Percentiles rank a stretch among this genome's conserved stretches.
Evolutionary conservation across 768 basidiomycete species (phyloP).

Genomic region (Sporobolomyces roseus): DNA sequence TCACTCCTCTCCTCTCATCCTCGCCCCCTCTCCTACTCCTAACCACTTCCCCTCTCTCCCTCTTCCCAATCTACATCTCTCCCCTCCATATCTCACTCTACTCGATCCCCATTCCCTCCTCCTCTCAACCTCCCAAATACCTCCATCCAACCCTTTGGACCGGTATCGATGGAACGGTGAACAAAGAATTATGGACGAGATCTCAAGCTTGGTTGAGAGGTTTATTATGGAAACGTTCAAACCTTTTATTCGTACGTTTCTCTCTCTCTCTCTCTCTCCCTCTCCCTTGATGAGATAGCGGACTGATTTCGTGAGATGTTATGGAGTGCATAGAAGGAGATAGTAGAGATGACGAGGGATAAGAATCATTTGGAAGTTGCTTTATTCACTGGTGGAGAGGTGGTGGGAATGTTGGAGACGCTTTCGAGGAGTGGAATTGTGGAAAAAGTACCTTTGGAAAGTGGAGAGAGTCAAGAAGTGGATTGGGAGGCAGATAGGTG

Average conservation of each 20-base stretch:
- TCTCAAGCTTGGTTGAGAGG: conserved; percentile 20
- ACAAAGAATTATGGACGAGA: conserved; percentile 15
- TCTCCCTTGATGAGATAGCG: neutral
- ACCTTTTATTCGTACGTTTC: conserved; percentile 6
- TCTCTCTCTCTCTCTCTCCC: neutral
- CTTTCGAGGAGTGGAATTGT: neutral
- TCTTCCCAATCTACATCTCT: conserved; percentile 12
- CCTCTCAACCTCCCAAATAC: neutral
- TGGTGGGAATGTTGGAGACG: neutral
- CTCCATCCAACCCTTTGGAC: conserved; percentile 12
- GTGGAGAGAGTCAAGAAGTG: neutral
- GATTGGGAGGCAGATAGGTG: conserved; percentile 8
- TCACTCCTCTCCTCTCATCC: too few species aligned
- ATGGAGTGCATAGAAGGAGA: neutral
- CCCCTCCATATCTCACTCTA: neutral
- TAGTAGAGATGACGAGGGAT: neutral
- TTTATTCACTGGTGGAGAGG: neutral
- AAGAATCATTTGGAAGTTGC: neutral
- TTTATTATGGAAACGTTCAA: neutral
- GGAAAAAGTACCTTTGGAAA: neutral
- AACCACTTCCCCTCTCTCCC: neutral
- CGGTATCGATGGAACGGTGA: conserved; percentile 4
- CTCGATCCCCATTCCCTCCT: conserved; percentile 5
- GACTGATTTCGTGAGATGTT: too few species aligned
- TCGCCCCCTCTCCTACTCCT: conserved; percentile 14